phyloP scores from a whole-genome alignment of 768 basidiomycete genomes.

The Boletus reticulatus region DNA sequence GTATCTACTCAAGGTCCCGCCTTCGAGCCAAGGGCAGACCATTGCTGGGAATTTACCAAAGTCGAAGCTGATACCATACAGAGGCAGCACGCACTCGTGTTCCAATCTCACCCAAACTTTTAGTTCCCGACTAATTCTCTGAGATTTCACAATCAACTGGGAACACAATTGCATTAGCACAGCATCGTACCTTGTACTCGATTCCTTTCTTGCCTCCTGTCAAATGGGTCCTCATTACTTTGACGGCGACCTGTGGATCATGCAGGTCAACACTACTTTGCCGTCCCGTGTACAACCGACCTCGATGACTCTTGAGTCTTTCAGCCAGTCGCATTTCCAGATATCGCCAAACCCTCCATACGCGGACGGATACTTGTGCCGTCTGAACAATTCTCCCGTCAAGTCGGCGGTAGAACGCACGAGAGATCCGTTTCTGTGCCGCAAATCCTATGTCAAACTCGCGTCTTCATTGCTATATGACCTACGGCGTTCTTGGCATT shows the following conservation, averaged over 20 bases:
- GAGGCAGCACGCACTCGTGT: constrained; percentile 28
- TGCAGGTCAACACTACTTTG: neutral
- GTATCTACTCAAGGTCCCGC: constrained; percentile 26
- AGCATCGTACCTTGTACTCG: constrained; percentile 11
- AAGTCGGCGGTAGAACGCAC: constrained; percentile 9
- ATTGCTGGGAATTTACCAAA: constrained; percentile 32
- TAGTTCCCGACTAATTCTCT: constrained; percentile 17
- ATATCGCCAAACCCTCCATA: constrained; percentile 24
- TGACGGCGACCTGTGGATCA: constrained; percentile 24
- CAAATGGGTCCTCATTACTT: constrained; percentile 24
- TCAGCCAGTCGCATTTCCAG: constrained; percentile 24
- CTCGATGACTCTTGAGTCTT: constrained; percentile 16
- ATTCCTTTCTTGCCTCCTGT: constrained; percentile 1
- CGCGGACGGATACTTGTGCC: constrained; percentile 20
- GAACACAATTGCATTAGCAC: neutral
- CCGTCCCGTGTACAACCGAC: constrained; percentile 5
- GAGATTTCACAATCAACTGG: neutral
- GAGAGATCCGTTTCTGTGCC: neutral
- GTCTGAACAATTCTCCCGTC: constrained; percentile 9
- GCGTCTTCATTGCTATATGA: neutral
- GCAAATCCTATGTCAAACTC: neutral
- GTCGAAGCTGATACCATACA: constrained; percentile 27
- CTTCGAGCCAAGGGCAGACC: constrained; percentile 36
- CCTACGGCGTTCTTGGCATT: constrained; percentile 2
- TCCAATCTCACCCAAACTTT: constrained; percentile 27